A percentile compares a stretch with the other conserved stretches of the same genome.
Evolutionary conservation across 495 filamentous ascomycete genomes (phyloP).

Genomic region (Friedmanniomyces simplex): DNA sequence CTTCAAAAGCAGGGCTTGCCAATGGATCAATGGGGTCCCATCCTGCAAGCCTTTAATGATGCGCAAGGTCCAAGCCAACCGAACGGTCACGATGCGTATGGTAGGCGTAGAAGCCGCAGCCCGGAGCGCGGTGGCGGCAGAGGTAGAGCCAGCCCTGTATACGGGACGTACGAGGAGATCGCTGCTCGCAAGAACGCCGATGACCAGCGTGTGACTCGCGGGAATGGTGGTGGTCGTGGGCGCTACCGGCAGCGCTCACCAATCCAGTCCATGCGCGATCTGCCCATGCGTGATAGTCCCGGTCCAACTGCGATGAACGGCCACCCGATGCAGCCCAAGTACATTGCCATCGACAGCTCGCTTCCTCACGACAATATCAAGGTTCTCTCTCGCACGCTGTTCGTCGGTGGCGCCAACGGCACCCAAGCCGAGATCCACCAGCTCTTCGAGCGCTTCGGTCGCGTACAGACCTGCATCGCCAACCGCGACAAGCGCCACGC

Average conservation of each 20-base stretch:
- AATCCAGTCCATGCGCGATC: slow-evolving; percentile 36
- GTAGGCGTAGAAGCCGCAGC: slow-evolving; percentile 27
- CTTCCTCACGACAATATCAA: slow-evolving; percentile 71
- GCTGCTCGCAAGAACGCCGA: slow-evolving; percentile 5
- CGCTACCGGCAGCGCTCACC: slow-evolving; percentile 85
- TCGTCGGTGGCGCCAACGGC: slow-evolving; percentile 87
- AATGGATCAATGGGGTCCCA: slow-evolving; percentile 21
- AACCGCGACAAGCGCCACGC: slow-evolving; percentile 96
- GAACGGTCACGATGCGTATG: not conserved
- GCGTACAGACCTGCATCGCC: slow-evolving; percentile 94
- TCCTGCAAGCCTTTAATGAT: slow-evolving; percentile 15
- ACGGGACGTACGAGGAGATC: slow-evolving; percentile 41
- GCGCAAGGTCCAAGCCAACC: slow-evolving; percentile 6
- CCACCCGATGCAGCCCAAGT: slow-evolving; percentile 54
- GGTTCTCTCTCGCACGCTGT: slow-evolving; percentile 88
- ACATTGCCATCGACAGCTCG: slow-evolving; percentile 66
- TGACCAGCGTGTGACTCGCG: slow-evolving; percentile 18
- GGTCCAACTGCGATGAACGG: slow-evolving; percentile 34
- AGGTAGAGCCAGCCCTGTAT: slow-evolving; percentile 54
- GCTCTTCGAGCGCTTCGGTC: slow-evolving; percentile 68
- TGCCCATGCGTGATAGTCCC: slow-evolving; percentile 21
- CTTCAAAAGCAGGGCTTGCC: slow-evolving; percentile 21
- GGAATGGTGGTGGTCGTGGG: slow-evolving; percentile 24
- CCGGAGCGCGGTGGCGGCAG: slow-evolving; percentile 26
- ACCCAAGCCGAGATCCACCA: slow-evolving; percentile 69